Conservation (phyloP, 805 yeast species). For the Ogataea degrootiae region DNA sequence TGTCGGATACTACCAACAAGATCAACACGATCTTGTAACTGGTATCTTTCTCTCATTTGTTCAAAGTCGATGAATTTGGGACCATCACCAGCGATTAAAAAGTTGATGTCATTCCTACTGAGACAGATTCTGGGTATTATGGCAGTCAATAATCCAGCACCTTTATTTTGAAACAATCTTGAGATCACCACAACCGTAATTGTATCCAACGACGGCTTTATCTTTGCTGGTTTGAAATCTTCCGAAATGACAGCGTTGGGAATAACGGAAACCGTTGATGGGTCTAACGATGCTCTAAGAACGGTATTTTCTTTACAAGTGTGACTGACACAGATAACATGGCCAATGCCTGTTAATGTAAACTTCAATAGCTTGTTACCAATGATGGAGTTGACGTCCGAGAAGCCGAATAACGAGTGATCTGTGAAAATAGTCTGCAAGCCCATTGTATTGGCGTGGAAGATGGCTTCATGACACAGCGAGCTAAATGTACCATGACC, state of each 20-base stretch:
- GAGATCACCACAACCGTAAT: constrained; percentile 90
- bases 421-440: constrained; percentile 89
- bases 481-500: constrained; percentile 91
- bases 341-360: constrained; percentile 80
- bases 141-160: constrained; percentile 83
- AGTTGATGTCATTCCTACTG: constrained; percentile 57
- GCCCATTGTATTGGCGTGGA: constrained; percentile 95
- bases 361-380: constrained; percentile 85
- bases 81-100: constrained; percentile 94
- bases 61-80: constrained; percentile 91
- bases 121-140: constrained; percentile 80
- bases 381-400: constrained; percentile 74
- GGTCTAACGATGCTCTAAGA: constrained; percentile 77
- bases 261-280: constrained; percentile 75
- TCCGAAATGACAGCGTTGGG: constrained; percentile 92
- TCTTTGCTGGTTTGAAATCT: constrained; percentile 59
- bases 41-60: constrained; percentile 86
- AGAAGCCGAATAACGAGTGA: constrained; percentile 93
- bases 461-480: constrained; percentile 81
- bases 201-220: constrained; percentile 28
- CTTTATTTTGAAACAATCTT: constrained; percentile 91
- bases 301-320: constrained; percentile 96
- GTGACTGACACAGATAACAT: constrained; percentile 93
- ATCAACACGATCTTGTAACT: constrained; percentile 82
- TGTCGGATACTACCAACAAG: constrained; percentile 85